A percentile compares a stretch with the other conserved stretches of the same genome.
These are phyloP conservation scores for Trichoderma aggressivum DNA, from an alignment of 2,329 filamentous ascomycete species.

Conservation along the genomic window DNA sequence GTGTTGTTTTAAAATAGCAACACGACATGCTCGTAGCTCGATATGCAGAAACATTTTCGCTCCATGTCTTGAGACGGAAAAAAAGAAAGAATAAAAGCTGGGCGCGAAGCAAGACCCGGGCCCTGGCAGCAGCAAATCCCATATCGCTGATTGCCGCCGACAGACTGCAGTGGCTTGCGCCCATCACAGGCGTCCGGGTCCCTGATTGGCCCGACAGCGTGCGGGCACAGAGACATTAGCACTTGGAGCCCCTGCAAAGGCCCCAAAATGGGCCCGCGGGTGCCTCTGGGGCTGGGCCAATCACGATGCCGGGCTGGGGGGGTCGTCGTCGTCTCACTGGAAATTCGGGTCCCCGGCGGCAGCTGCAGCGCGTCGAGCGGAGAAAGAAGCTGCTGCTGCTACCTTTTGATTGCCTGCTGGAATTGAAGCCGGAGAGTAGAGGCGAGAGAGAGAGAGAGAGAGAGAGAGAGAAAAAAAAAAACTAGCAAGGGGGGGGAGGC, in stretches of 20 bases:
- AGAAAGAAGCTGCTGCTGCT: background rate
- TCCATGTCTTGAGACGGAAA: background rate
- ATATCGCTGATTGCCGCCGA: constrained; percentile 42
- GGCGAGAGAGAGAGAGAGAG: background rate
- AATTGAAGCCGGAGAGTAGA: background rate
- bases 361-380: background rate
- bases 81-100: background rate
- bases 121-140: constrained; percentile 28
- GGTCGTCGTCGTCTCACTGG: background rate
- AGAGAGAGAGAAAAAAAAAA: background rate
- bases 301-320: background rate
- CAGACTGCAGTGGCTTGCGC: background rate
- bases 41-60: background rate
- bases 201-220: background rate
- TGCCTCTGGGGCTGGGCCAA: background rate
- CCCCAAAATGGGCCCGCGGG: constrained; percentile 1
- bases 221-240: constrained; percentile 1
- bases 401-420: background rate
- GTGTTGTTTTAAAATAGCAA: constrained; percentile 1
- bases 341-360: background rate
- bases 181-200: background rate
- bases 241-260: background rate
- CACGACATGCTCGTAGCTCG: background rate
- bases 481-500: constrained; percentile 19
- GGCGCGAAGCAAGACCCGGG: background rate